A percentile compares a stretch with the other conserved stretches of the same genome.
phyloP scores from a whole-genome alignment of 225 moss, liverwort and hornwort genomes.

The Pseudisothecium myosuroides region DNA sequence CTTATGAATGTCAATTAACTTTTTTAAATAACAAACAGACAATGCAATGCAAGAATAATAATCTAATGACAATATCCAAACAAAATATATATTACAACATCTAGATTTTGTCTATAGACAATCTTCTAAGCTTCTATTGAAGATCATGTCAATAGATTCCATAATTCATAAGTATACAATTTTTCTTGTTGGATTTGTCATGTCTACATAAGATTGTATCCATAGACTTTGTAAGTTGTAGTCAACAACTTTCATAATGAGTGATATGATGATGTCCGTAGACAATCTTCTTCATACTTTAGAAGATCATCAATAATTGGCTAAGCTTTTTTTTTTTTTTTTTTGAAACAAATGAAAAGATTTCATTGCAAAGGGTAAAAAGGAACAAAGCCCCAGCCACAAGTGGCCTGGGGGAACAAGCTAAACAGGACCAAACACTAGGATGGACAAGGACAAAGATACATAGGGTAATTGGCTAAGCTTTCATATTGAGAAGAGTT shows the following conservation, averaged over 20 bases:
- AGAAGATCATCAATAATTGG: neutral
- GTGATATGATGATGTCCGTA: neutral
- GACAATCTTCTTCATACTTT: neutral
- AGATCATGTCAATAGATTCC: neutral
- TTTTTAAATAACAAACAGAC: neutral
- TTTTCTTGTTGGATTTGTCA: neutral
- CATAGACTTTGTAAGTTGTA: neutral
- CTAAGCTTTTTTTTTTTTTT: too few species aligned
- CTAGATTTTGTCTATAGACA: neutral
- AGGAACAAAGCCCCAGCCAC: too few species aligned
- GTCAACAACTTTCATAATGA: fast-evolving
- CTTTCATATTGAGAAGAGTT: neutral
- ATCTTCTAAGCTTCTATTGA: neutral
- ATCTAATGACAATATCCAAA: neutral
- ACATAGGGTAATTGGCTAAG: too few species aligned
- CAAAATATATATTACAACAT: neutral
- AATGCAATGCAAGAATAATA: neutral
- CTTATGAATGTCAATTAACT: neutral
- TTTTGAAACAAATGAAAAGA: too few species aligned
- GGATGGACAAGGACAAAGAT: too few species aligned
- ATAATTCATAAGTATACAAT: neutral
- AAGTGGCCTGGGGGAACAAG: too few species aligned
- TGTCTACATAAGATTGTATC: neutral
- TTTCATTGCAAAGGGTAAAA: too few species aligned
- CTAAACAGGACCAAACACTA: too few species aligned